These are phyloP conservation scores for Phytopythium kandeliae DNA, from an alignment of 352 stramenopile genomes.

Conservation along the genomic window DNA sequence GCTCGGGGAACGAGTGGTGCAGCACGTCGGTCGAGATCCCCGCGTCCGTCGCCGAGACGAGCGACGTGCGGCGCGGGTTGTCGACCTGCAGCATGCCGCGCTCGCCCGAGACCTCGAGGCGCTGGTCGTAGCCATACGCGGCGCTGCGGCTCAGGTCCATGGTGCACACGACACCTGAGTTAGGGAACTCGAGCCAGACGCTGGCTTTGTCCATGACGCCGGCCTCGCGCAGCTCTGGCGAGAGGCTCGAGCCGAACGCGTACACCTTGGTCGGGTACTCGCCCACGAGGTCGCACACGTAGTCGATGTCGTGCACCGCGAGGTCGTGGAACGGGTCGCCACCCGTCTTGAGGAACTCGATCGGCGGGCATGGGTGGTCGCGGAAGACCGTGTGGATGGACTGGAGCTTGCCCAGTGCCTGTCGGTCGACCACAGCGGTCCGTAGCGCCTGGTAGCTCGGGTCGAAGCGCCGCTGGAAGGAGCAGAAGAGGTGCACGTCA, in stretches of 20 bases:
- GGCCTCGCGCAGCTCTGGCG: slow-evolving; percentile 50
- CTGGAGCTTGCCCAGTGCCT: slow-evolving; percentile 57
- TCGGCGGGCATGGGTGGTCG: slow-evolving; percentile 84
- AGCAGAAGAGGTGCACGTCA: slow-evolving; percentile 78
- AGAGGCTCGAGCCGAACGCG: slow-evolving; percentile 71
- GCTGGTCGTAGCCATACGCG: slow-evolving; percentile 91
- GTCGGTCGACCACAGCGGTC: slow-evolving; percentile 32
- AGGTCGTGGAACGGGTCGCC: slow-evolving; percentile 91
- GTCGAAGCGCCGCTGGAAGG: slow-evolving; percentile 91
- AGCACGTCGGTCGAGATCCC: slow-evolving; percentile 57
- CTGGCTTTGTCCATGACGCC: slow-evolving; percentile 83
- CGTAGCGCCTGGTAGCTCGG: slow-evolving; percentile 73
- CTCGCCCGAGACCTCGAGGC: slow-evolving; percentile 85
- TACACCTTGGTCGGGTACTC: slow-evolving; percentile 82
- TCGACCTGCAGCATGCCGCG: slow-evolving; percentile 64
- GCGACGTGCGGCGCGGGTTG: slow-evolving; percentile 62
- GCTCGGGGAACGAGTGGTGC: slow-evolving; percentile 85
- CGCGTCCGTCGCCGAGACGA: slow-evolving; percentile 37
- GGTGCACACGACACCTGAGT: slow-evolving; percentile 76
- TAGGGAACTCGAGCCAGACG: slow-evolving; percentile 71
- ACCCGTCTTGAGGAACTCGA: slow-evolving; percentile 84
- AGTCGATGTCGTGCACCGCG: slow-evolving; percentile 91
- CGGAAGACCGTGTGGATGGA: slow-evolving; percentile 87
- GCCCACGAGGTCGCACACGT: slow-evolving; percentile 70
- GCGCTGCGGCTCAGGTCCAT: slow-evolving; percentile 84